Conservation (phyloP, 2,329 filamentous ascomycete species). For the Fusarium oxysporum region DNA sequence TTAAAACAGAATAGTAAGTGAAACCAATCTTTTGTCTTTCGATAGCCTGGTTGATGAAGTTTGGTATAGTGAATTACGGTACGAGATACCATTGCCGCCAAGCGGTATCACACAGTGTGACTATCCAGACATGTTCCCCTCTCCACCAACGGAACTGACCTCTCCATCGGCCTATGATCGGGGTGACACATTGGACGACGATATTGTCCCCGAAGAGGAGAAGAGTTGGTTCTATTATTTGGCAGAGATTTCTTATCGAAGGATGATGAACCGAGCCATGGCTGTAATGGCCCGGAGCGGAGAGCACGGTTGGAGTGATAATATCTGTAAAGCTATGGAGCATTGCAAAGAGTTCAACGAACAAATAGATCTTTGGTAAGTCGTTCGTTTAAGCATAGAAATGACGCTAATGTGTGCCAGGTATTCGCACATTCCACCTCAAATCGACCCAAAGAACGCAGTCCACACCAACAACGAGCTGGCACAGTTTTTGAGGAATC, state of each 20-base stretch:
- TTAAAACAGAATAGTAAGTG: neutral
- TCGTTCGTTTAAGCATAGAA: rapidly evolving
- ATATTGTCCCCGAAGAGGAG: neutral
- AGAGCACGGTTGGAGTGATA: neutral
- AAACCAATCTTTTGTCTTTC: rapidly evolving
- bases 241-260: neutral
- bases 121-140: neutral
- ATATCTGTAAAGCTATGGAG: neutral
- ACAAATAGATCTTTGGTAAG: neutral
- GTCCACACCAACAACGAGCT: neutral
- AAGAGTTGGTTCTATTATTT: conserved; percentile 3
- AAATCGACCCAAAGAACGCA: neutral
- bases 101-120: neutral
- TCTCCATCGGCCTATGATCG: neutral
- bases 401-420: neutral
- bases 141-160: neutral
- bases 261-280: neutral
- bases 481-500: neutral
- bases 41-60: rapidly evolving
- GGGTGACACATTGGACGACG: neutral
- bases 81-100: neutral
- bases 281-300: neutral
- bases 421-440: neutral
- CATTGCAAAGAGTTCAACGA: neutral
- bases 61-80: neutral